phyloP scores from a whole-genome alignment of 1,284 basidiomycete genomes.

The Ceratobasidium sp. region DNA sequence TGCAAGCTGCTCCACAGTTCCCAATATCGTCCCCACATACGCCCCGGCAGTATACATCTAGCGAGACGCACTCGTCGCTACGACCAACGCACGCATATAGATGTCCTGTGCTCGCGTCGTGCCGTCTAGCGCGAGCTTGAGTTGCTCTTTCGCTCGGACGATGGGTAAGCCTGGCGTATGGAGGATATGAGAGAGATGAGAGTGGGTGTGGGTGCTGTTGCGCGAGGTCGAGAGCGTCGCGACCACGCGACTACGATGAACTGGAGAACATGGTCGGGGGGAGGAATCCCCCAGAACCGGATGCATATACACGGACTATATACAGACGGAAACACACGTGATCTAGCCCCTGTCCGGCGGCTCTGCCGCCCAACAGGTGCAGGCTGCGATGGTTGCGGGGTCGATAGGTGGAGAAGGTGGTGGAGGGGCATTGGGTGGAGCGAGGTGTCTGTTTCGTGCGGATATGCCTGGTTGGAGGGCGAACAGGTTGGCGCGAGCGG shows the following conservation, averaged over 20 bases:
- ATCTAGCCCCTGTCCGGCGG: too few relatives aligned
- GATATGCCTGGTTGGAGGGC: constrained; percentile 50
- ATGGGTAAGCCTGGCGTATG: background rate
- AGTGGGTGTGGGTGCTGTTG: constrained; percentile 24
- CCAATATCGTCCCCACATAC: constrained; percentile 74
- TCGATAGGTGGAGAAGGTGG: background rate
- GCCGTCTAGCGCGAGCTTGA: constrained; percentile 71
- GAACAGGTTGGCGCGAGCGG: constrained; percentile 14
- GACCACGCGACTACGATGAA: too few relatives aligned
- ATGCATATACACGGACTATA: too few relatives aligned
- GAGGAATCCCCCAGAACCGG: too few relatives aligned
- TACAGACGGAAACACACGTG: too few relatives aligned
- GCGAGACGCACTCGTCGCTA: constrained; percentile 75
- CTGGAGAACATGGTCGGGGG: too few relatives aligned
- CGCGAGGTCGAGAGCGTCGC: too few relatives aligned
- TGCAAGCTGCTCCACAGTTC: constrained; percentile 75
- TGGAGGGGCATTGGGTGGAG: constrained; percentile 47
- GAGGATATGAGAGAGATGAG: constrained; percentile 27
- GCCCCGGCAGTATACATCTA: constrained; percentile 76
- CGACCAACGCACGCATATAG: constrained; percentile 74
- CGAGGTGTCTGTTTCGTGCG: constrained; percentile 48
- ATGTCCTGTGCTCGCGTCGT: constrained; percentile 74
- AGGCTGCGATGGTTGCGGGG: constrained; percentile 43
- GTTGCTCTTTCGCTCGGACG: constrained; percentile 65
- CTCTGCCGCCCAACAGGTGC: background rate